phyloP scores from a whole-genome alignment of 495 filamentous ascomycete species.

The Xylaria acuta region DNA sequence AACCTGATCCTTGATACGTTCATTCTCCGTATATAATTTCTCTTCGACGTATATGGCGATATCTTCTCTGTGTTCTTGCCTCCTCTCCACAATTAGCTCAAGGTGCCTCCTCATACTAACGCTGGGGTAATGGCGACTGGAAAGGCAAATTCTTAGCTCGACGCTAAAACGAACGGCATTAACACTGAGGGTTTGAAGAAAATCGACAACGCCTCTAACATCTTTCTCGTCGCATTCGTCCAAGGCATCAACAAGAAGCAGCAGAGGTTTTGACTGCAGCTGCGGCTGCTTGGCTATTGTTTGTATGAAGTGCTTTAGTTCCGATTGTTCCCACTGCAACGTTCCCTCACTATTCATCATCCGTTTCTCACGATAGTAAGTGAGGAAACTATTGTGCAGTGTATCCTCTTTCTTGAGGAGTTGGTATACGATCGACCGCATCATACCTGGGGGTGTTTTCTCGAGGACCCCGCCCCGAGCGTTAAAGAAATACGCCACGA shows the following conservation, averaged over 20 bases:
- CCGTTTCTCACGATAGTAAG: background rate
- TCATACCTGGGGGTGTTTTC: no score
- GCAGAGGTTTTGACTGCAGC: background rate
- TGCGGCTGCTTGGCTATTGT: background rate
- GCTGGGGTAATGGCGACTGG: conserved; percentile 58
- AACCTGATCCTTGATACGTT: conserved; percentile 35
- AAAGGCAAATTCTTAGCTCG: conserved; percentile 44
- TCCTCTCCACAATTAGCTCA: no score
- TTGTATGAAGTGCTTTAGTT: background rate
- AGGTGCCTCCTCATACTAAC: conserved; percentile 18
- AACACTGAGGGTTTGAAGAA: no score
- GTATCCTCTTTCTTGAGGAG: background rate
- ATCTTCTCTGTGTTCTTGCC: conserved; percentile 16
- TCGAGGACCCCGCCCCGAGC: conserved; percentile 41
- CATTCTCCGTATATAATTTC: background rate
- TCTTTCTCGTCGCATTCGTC: conserved; percentile 18
- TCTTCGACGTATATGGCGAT: background rate
- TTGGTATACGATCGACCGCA: background rate
- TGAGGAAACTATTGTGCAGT: background rate
- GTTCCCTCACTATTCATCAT: background rate
- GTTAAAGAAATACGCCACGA: conserved; percentile 49
- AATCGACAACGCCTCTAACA: conserved; percentile 13
- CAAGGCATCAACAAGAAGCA: conserved; percentile 14
- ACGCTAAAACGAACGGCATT: no score
- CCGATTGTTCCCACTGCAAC: background rate